Evolutionary conservation across 345 rosid genomes (phyloP), one percentile per base, ranked within the genome.

Genomic region (Rhodamnia argentea): DNA sequence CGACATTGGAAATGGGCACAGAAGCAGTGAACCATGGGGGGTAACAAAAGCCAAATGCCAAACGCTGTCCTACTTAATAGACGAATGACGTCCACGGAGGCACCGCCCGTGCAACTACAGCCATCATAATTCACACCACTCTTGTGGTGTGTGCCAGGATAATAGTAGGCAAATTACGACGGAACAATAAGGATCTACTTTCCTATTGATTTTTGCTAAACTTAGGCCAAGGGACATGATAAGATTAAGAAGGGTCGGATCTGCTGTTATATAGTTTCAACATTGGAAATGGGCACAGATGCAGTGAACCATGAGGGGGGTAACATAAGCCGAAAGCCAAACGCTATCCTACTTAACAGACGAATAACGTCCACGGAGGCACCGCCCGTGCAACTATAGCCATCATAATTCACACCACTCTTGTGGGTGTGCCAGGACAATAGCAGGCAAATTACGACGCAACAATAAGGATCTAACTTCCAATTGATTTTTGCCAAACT

Each of bases 311-410:
- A 0, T 1, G 42, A n/a, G n/a, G 1, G 13, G 23, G 76, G 76
- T 7, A 16, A 29, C 75, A 16, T 7, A 62, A 62, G 75, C 40
- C 42, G 4, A 62, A 62, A 62, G 37, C n/a, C 44, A 4, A 29
- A 15, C 42, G 42, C 12, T 64, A 64, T 8, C 76, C 22, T 15
- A 0, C 16, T 29, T 16, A 29, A 64, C 23, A 32, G 29, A 16
- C 22, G 15, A 29, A 29, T 18, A 11, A 29, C 1, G 15, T 16
- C 42, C 0, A 0, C 20, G 13, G 75, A 62, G 78, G 78, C 16
- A 70, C 78, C 0, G 24, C 24, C 44, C 5, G 0, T 0, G 7
- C 1, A 1, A 32, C 24, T 2, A 23, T 7, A 16, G 3, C 10
- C 78, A 9, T 0, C 44, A 32, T 44, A 70, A 32, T 70, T 32